Evolutionary conservation across 1,139 yeast genomes (phyloP).

Genomic region (Magnusiomyces paraingens): DNA sequence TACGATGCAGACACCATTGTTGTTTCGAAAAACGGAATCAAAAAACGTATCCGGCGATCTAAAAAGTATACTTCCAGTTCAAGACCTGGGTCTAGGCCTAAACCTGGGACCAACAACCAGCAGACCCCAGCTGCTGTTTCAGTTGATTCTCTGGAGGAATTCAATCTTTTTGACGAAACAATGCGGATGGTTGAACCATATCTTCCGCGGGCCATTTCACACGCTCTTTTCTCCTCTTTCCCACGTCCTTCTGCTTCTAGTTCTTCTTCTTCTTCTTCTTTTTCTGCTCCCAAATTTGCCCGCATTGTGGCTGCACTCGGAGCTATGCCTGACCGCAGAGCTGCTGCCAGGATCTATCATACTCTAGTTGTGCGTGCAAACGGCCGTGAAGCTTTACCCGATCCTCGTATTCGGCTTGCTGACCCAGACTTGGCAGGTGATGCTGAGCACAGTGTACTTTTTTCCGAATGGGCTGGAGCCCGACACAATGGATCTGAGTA

Average conservation of each 20-base stretch:
- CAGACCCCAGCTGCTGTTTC: no score
- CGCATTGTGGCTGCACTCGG: neutral
- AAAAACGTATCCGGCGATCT: no score
- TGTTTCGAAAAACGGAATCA: neutral
- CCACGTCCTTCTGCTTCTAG: neutral
- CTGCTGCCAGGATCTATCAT: neutral
- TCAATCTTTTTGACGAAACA: neutral
- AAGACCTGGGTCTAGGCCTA: no score
- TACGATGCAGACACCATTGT: conserved; percentile 14
- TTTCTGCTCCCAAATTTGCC: neutral
- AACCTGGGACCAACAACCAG: no score
- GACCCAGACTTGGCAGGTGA: no score
- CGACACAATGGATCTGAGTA: no score
- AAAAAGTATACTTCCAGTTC: no score
- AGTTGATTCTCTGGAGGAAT: no score
- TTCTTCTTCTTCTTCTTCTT: no score
- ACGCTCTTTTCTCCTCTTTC: neutral
- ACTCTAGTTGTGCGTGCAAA: neutral
- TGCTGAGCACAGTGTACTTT: no score
- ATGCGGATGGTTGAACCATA: neutral
- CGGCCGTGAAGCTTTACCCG: neutral
- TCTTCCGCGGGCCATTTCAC: neutral
- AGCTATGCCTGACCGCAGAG: neutral
- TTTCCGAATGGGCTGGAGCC: no score
- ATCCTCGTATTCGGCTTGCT: neutral